Evolutionary conservation across 129 eudicot genomes (phyloP), one percentile per base, ranked within the genome.

Genomic region (Artemisia argyi): DNA sequence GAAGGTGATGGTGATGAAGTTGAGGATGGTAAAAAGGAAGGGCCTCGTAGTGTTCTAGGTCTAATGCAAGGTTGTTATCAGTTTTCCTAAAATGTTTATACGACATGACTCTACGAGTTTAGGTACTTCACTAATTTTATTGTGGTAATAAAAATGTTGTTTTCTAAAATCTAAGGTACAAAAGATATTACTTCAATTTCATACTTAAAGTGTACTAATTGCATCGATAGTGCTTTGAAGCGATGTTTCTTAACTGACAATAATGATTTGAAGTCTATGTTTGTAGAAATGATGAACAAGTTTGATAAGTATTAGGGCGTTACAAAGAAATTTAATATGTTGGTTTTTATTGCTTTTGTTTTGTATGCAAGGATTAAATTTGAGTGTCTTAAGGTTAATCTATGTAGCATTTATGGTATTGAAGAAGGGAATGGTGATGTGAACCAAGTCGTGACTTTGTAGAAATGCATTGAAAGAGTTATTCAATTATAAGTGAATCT

Each of bases 161-260:
- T 28, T 28, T 28, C 32, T 28, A 28, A 28, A 28, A 28, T 30
- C 35, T 30, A 4, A 30, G 35, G 35, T 30, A 30, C 35, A 30
- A 30, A n/a, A 30, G 42, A 65, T 51, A 11, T 65, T 42, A 65
- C 69, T 35, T 42, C 30, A n/a, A 42, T 42, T 51, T 39, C 69
- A 3, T 65, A 39, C 20, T 18, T 65, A 1, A n/a, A 65, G 7
- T 42, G 28, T 8, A 42, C 4, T 65, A 39, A 11, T 1, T 6
- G 3, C 24, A 18, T 65, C 18, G 17, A 65, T 7, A 18, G 0
- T 42, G 52, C 17, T 65, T 42, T 65, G 54, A 44, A 42, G 7
- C 24, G 18, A 17, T 65, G 69, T n/a, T 3, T 6, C 14, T 17
- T 12, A 42, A 16, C 0, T 16, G 3, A 42, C 0, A 28, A 64